Base-by-base conservation (phyloP, 257 asterid genomes). In the Scutellaria barbata region DNA sequence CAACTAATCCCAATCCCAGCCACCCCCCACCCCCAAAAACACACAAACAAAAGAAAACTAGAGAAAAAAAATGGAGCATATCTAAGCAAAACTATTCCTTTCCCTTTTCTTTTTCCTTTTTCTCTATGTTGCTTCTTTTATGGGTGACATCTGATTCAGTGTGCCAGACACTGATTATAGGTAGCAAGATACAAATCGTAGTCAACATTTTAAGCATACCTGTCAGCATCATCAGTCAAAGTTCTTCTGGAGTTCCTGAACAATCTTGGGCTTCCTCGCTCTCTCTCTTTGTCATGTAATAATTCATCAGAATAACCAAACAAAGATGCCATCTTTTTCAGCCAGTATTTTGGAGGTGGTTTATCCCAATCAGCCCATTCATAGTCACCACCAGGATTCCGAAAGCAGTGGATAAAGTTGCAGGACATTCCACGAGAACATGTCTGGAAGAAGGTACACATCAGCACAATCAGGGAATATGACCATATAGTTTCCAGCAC, bases 311-410 rank as follows among this genome's bases (percentile, higher is more conserved):
- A 74, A 79, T 72, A 82, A 69, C 99, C 95, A 81, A 94, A 94
- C 69, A 94, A 85, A 63, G 92, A 92, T 75, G 81, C 76, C 97
- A 94, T 91, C 83, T 86, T 85, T 67, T 81, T 81, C 46, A 81
- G 77, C 98, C 99, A 91, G 79, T 80, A 88, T 73, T 71, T 86
- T 61, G 96, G 98, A 54, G 97, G 86, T 58, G 96, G 93, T 72
- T 89, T 94, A 76, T 94, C 99, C 96, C 92, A 94, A 87, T 94
- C 96, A 63, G 99, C 98, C 99, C 99, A 94, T 79, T 89, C 99
- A 84, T 94, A 94, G 78, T 94, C 99, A 56, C 99, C 98, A 14
- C 96, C 96, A 65, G 99, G 98, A 76, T 94, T 94, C 66, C 81
- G 87, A 69, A 94, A 94, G 83, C 95, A 86, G 74, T 94, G 99